Evolutionary conservation across 2,329 filamentous ascomycete genomes (phyloP), one percentile per base, ranked within the genome.

Genomic region (Epichloe festucae): DNA sequence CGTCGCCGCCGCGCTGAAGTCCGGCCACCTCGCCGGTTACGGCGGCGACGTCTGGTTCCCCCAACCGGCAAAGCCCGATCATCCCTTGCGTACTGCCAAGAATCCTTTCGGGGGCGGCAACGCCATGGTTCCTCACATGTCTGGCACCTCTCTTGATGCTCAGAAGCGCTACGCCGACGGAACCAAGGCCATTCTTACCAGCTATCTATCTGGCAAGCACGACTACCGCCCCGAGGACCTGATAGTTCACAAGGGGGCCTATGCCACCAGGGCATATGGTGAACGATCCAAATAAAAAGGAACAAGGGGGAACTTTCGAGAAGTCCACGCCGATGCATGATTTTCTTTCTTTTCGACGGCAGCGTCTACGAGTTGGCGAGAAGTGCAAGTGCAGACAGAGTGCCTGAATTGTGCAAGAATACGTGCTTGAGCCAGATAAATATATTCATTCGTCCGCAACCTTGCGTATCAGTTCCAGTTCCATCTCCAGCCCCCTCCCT

Each of bases 111-210:
- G 90, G 90, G 93, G 91, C 66, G 93, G 93, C 67, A 97, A 97
- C 74, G 93, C 90, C 73, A 98, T 93, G 87, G 90, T 96, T 54
- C 89, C 93, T 52, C 93, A 97, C 82, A 95, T 97, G 89, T 95
- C 89, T 12, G 93, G 93, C 67, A 97, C 91, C 53, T 95, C 90
- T n/a, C 85, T 98, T 66, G 93, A 98, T 67, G 93, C 93, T 54
- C 93, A 98, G 79, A 84, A 88, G 74, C 82, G 89, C 59, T 95
- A 95, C 67, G 88, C 89, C 63, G 76, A 84, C 58, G 89, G 89
- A 62, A 86, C 82, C 70, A 95, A 96, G 85, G 71, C 77, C 59
- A 97, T 98, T 66, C 77, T 98, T 54, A 78, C 91, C 59, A 89
- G 84, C 72, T 98, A 97, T 79, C 87, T 95, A 68, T 81, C 77